Percentiles rank a stretch among this genome's conserved stretches.
phyloP scores from a whole-genome alignment of 1,284 basidiomycete species.

The Cryptococcus jaspeensis region DNA sequence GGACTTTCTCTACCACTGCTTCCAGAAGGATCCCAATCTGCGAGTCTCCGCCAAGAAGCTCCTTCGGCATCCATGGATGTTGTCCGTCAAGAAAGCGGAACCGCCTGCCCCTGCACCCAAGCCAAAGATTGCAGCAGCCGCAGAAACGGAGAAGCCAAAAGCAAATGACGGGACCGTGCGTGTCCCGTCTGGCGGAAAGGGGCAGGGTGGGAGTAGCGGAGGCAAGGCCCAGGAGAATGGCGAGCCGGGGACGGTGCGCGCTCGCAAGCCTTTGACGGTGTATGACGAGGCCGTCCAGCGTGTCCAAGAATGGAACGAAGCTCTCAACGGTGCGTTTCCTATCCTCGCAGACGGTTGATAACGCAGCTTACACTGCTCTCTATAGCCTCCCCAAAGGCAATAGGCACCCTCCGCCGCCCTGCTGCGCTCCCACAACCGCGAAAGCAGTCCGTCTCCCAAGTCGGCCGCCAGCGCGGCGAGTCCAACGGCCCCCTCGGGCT shows the following conservation, averaged over 20 bases:
- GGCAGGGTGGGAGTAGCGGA: not conserved
- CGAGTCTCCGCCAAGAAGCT: constrained; percentile 92
- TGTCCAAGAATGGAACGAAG: constrained; percentile 98
- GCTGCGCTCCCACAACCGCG: constrained; percentile 17
- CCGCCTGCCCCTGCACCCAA: not conserved
- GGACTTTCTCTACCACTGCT: constrained; percentile 95
- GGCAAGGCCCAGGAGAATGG: not conserved
- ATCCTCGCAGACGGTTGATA: not conserved
- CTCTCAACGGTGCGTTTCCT: constrained; percentile 70
- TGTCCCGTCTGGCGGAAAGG: constrained; percentile 10
- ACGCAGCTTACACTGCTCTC: not conserved
- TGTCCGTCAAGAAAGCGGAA: constrained; percentile 61
- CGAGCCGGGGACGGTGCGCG: constrained; percentile 49
- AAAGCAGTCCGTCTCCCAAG: constrained; percentile 16
- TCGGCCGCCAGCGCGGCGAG: constrained; percentile 13
- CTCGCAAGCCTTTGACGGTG: constrained; percentile 63
- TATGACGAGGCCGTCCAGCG: constrained; percentile 91
- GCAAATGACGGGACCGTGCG: constrained; percentile 2
- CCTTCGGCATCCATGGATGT: constrained; percentile 93
- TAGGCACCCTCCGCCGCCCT: constrained; percentile 32
- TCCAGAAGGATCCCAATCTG: constrained; percentile 95
- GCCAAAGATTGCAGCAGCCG: not conserved
- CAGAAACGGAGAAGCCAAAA: not conserved
- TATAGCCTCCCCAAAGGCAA: constrained; percentile 23
- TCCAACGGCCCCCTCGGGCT: constrained; percentile 12